phyloP scores from a whole-genome alignment of 2,329 filamentous ascomycete genomes.

The Ascocoryne sarcoides region DNA sequence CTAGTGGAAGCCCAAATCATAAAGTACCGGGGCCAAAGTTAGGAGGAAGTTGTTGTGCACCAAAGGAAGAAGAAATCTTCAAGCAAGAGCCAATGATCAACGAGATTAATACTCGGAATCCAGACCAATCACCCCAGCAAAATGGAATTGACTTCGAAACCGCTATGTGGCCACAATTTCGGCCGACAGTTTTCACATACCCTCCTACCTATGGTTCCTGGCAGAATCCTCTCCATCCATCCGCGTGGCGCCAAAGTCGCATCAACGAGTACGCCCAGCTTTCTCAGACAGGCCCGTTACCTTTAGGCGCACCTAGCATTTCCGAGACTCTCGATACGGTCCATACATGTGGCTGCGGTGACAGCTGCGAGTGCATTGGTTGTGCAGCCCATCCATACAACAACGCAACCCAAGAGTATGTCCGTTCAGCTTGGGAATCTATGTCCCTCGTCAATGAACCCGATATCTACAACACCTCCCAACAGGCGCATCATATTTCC shows the following conservation, averaged over 20 bases:
- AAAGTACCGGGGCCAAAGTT: constrained; percentile 14
- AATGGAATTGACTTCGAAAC: constrained; percentile 17
- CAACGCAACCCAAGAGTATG: constrained; percentile 47
- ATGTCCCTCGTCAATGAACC: constrained; percentile 17
- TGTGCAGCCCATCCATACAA: constrained; percentile 63
- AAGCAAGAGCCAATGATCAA: constrained; percentile 16
- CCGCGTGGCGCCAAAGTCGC: constrained; percentile 41
- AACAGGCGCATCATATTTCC: constrained; percentile 7
- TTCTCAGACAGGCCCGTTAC: constrained; percentile 8
- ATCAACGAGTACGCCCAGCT: constrained; percentile 30
- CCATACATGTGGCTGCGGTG: constrained; percentile 54
- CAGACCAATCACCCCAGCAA: constrained; percentile 16
- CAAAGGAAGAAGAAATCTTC: constrained; percentile 16
- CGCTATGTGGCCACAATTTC: constrained; percentile 13
- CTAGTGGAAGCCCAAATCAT: constrained; percentile 15
- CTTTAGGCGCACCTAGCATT: constrained; percentile 30
- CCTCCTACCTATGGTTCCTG: constrained; percentile 46
- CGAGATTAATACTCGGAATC: constrained; percentile 9
- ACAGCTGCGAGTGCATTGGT: constrained; percentile 57
- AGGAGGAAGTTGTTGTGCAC: constrained; percentile 32
- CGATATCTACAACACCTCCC: constrained; percentile 12
- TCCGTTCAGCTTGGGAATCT: constrained; percentile 37
- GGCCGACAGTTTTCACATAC: constrained; percentile 42
- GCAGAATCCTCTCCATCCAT: constrained; percentile 45
- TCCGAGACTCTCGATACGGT: constrained; percentile 23